Conservation (phyloP, 1,284 basidiomycete genomes). For the Papiliotrema laurentii region DNA sequence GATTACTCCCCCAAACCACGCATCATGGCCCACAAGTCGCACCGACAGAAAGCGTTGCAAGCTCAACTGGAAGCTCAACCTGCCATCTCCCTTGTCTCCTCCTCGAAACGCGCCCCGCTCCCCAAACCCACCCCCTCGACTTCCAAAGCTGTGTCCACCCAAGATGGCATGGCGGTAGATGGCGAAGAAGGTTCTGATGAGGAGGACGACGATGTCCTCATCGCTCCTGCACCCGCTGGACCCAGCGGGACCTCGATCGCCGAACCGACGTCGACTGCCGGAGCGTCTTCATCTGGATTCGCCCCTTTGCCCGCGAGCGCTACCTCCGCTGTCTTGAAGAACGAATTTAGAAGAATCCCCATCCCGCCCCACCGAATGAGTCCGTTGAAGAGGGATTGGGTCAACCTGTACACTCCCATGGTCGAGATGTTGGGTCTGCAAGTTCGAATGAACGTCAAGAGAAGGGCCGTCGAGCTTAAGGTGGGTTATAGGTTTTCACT, state of each 20-base stretch:
- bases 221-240: constrained; percentile 15
- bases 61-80: constrained; percentile 45
- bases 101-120: constrained; percentile 1
- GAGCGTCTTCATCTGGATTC: constrained; percentile 38
- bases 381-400: constrained; percentile 94
- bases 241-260: constrained; percentile 1
- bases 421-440: constrained; percentile 92
- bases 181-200: constrained; percentile 22
- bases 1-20: too few species aligned
- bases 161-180: constrained; percentile 17
- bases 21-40: constrained; percentile 48
- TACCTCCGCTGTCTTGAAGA: constrained; percentile 52
- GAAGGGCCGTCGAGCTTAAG: constrained; percentile 84
- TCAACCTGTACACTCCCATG: constrained; percentile 91
- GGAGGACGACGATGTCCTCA: constrained; percentile 28
- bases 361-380: constrained; percentile 97
- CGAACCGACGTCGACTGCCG: constrained; percentile 11
- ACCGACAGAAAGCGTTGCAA: constrained; percentile 47
- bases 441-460: constrained; percentile 91
- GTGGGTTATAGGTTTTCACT: constrained; percentile 53
- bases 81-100: constrained; percentile 39
- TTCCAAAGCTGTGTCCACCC: constrained; percentile 2
- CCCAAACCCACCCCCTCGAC: constrained; percentile 10
- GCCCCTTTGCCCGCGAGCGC: constrained; percentile 35
- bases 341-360: constrained; percentile 74